Conservation (phyloP, 192 early-diverging fungal species). For the Hyaloraphidium curvatum region DNA sequence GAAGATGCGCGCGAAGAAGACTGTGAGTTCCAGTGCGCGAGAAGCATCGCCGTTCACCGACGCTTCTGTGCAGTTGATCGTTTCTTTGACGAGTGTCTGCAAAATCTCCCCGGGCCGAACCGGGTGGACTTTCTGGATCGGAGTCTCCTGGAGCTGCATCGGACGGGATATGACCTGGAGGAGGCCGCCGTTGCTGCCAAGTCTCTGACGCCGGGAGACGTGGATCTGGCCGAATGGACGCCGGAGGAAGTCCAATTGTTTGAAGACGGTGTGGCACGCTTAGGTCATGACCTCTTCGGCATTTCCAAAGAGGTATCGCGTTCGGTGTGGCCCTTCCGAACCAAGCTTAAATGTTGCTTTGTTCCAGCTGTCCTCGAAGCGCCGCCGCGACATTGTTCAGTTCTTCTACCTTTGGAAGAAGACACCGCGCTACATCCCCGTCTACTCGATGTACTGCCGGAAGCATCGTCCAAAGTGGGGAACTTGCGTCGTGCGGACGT, state of each 20-base stretch:
- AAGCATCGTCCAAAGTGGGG: conserved; percentile 32
- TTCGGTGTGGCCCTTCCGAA: too few relatives aligned
- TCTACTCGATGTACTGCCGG: conserved; percentile 38
- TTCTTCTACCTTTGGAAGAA: conserved; percentile 40
- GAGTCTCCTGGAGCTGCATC: conserved; percentile 29
- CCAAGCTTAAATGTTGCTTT: too few relatives aligned
- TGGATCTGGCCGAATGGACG: conserved; percentile 33
- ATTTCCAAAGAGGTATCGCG: too few relatives aligned
- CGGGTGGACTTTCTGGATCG: conserved; percentile 44
- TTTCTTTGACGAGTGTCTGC: too few relatives aligned
- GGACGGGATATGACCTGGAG: conserved; percentile 27
- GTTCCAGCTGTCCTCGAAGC: too few relatives aligned
- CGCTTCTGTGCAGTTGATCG: too few relatives aligned
- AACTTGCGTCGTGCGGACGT: too few relatives aligned
- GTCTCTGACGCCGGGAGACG: conserved; percentile 25
- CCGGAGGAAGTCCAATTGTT: conserved; percentile 28
- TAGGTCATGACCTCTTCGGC: conserved; percentile 50
- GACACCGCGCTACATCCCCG: conserved; percentile 32
- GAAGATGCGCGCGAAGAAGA: too few relatives aligned
- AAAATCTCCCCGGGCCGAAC: too few relatives aligned
- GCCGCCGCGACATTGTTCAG: conserved; percentile 30
- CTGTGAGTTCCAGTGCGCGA: too few relatives aligned
- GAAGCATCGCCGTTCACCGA: too few relatives aligned
- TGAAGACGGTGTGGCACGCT: conserved; percentile 35
- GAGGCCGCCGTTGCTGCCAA: too few relatives aligned